phyloP scores from a whole-genome alignment of 495 filamentous ascomycete species.

The Annulohypoxylon maeteangense region DNA sequence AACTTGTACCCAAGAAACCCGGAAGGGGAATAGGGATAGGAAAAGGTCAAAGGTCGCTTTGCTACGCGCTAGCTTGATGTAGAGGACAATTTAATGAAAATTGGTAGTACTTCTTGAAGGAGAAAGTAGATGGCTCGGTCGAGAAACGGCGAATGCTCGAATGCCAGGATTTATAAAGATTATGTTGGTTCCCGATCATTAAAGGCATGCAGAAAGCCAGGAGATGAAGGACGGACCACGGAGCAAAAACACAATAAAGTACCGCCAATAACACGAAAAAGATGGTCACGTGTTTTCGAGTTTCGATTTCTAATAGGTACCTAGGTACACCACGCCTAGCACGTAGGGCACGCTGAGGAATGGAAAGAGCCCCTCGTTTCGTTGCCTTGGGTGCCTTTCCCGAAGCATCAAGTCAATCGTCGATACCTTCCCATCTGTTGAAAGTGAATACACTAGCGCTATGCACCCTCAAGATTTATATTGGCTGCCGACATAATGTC shows the following conservation, averaged over 20 bases:
- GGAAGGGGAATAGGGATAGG: background rate
- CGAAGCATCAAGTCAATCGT: slow-evolving; percentile 3
- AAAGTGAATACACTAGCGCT: background rate
- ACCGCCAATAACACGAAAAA: slow-evolving; percentile 17
- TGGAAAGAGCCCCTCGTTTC: slow-evolving; percentile 30
- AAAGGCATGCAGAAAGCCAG: background rate
- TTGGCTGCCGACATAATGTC: slow-evolving; percentile 9
- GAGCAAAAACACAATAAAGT: background rate
- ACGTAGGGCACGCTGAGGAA: slow-evolving; percentile 1
- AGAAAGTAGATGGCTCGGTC: background rate
- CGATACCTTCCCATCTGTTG: background rate
- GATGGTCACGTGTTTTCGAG: slow-evolving; percentile 48
- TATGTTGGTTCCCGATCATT: background rate
- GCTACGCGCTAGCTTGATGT: background rate
- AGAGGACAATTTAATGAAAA: background rate
- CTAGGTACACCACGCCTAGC: background rate
- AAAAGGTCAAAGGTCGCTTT: background rate
- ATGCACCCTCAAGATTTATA: slow-evolving; percentile 11
- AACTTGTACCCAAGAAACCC: background rate
- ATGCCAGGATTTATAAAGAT: background rate
- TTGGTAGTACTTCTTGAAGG: background rate
- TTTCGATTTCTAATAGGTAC: slow-evolving; percentile 8
- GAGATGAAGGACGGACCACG: background rate
- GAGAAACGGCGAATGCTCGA: background rate
- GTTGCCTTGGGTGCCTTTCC: no score